These are phyloP conservation scores for Arthrinium phaeospermum DNA, from an alignment of 2,329 filamentous ascomycete genomes.

Conservation along the genomic window DNA sequence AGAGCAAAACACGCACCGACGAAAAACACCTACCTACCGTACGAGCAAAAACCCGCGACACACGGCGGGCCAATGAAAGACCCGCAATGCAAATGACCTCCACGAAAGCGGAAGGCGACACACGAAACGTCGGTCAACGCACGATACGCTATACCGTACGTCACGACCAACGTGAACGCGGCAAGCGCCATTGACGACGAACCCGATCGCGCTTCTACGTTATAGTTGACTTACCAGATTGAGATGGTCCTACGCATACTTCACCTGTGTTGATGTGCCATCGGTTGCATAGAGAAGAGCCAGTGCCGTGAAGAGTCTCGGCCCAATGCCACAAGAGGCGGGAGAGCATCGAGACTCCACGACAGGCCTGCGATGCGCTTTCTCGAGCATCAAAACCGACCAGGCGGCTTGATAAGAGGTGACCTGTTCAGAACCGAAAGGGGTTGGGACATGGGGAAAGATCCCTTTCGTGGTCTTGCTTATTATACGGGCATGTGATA, in stretches of 20 bases:
- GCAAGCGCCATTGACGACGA: background rate
- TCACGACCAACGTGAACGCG: background rate
- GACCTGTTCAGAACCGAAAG: constrained; percentile 7
- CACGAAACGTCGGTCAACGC: background rate
- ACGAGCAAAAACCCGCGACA: background rate
- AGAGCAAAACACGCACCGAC: background rate
- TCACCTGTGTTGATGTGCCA: background rate
- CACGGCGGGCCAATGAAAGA: background rate
- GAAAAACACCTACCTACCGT: background rate
- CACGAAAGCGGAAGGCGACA: background rate
- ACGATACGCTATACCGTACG: background rate
- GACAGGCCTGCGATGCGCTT: background rate
- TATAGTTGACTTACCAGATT: background rate
- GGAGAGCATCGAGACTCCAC: background rate
- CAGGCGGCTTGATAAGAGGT: background rate
- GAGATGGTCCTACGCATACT: background rate
- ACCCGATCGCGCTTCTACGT: background rate
- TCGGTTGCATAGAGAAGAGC: background rate
- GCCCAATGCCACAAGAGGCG: background rate
- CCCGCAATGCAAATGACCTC: background rate
- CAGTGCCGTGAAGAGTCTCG: background rate
- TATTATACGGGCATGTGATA: constrained; percentile 14
- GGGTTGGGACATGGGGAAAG: background rate
- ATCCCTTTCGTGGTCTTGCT: background rate
- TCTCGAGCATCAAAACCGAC: background rate